Evolutionary conservation across 805 yeast species (phyloP).

Genomic region (Kazachstania taianensis): DNA sequence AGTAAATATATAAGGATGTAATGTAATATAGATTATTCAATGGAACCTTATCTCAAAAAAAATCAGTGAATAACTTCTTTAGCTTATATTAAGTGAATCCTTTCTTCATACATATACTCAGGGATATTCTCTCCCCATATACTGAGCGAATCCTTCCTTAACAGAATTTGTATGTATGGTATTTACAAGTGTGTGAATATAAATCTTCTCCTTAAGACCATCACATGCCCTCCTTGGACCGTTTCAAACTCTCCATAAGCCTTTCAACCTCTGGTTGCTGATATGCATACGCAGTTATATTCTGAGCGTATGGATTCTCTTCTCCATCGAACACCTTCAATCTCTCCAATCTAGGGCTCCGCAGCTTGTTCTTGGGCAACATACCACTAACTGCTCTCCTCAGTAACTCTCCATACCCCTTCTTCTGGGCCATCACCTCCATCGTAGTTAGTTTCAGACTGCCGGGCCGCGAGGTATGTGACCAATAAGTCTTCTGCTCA

Average conservation of each 20-base stretch:
- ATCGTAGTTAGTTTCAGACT: conserved; percentile 73
- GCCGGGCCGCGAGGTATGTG: conserved; percentile 87
- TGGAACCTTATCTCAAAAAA: no score
- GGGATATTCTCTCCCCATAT: no score
- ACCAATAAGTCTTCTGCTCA: conserved; percentile 72
- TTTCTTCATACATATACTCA: no score
- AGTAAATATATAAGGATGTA: no score
- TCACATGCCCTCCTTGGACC: no score
- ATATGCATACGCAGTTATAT: conserved; percentile 78
- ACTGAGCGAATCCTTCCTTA: no score
- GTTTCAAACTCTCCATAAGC: conserved; percentile 23
- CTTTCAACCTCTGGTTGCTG: conserved; percentile 38
- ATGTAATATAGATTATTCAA: no score
- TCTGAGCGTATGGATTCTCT: conserved; percentile 76
- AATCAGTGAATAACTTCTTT: no score
- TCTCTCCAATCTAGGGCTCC: conserved; percentile 71
- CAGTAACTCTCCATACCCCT: conserved; percentile 82
- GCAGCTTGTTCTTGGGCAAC: conserved; percentile 85
- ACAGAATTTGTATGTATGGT: no score
- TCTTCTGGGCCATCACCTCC: conserved; percentile 62
- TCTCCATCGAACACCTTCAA: conserved; percentile 82
- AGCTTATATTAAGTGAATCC: no score
- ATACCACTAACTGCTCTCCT: conserved; percentile 86
- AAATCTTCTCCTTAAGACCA: no score
- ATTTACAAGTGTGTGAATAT: no score